Base-by-base conservation (phyloP, 371 early-diverging fungal genomes). In the Choanephora cucurbitarum region DNA sequence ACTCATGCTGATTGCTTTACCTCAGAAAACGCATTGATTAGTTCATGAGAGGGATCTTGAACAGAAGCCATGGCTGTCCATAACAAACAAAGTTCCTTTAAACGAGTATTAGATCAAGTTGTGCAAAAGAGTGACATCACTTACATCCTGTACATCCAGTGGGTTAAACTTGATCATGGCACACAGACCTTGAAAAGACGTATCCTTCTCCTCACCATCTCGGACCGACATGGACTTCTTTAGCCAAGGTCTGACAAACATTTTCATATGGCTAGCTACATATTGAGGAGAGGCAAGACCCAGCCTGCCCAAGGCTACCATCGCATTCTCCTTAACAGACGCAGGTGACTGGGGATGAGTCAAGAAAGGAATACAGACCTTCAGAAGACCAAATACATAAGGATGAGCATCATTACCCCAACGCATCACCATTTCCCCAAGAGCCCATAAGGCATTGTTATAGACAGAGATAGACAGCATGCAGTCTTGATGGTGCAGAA, bases 391-490 rank as follows among this genome's bases (percentile, higher is more conserved):
- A 31, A 47, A 46, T 0, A 47, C 18, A 40, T 58, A 50, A 1
- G 44, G 44, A 18, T 37, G 47, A 14, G 45, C 40, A 0, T 66
- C 58, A 28, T 66, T 66, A 43, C 81, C 84, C 48, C 79, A 82
- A 66, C 92, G 83, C 45, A 95, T 77, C 6, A 94, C 89, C 63
- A 97, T 91, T 79, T 96, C 96, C 37, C 96, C 98, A 5, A 87
- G 85, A 3, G 96, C 90, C 98, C 98, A 97, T 9, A 90, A 79
- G 1, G 94, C 96, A 64, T 97, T 97, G 70, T 96, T 97, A 75
- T 89, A 88, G 7, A 91, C 90, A 44, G 85, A 83, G 31, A 88
- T 77, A 3, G 62, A 47, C 10, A 51, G 44, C 1, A 40, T 18
- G 19, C 42, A 47, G 52, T 80, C 78, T 43, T 83, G 82, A 10